A percentile compares a stretch with the other conserved stretches of the same genome.
phyloP scores from a whole-genome alignment of 2,329 filamentous ascomycete species.

The Hypoxylon sp. region DNA sequence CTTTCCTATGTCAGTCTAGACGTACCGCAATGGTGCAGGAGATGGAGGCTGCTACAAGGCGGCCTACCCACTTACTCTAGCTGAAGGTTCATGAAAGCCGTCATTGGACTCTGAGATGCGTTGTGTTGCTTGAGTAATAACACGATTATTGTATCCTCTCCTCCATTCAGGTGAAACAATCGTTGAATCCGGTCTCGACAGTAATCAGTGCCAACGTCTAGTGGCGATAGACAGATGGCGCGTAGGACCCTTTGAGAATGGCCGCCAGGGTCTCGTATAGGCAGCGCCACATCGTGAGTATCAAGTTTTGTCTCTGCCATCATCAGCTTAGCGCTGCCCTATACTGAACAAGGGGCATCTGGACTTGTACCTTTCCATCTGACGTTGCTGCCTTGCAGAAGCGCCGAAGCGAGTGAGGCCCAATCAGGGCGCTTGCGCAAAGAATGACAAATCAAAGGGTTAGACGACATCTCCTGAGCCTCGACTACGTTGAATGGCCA shows the following conservation, averaged over 20 bases:
- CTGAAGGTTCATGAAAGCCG: constrained; percentile 59
- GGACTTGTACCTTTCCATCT: constrained; percentile 50
- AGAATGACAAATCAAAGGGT: constrained; percentile 48
- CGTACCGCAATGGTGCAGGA: background rate
- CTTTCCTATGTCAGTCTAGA: constrained; percentile 46
- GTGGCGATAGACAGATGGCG: constrained; percentile 57
- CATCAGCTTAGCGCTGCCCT: constrained; percentile 45
- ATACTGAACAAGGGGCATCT: background rate
- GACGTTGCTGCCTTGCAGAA: constrained; percentile 41
- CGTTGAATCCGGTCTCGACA: constrained; percentile 55
- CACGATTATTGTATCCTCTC: constrained; percentile 57
- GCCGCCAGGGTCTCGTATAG: constrained; percentile 41
- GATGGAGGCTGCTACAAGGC: background rate
- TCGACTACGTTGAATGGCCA: background rate
- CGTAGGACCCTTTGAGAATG: constrained; percentile 49
- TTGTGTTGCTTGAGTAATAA: constrained; percentile 56
- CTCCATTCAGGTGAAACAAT: constrained; percentile 57
- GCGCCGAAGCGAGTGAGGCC: constrained; percentile 44
- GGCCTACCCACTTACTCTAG: constrained; percentile 54
- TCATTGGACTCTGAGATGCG: constrained; percentile 48
- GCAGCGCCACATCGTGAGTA: constrained; percentile 62
- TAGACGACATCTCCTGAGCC: constrained; percentile 42
- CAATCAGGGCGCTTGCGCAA: constrained; percentile 50
- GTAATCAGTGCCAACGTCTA: constrained; percentile 52
- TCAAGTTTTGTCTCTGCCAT: constrained; percentile 57